Percentiles rank a stretch among this genome's conserved stretches.
Conservation (phyloP, 192 early-diverging fungal genomes). For the Podila verticillata region DNA sequence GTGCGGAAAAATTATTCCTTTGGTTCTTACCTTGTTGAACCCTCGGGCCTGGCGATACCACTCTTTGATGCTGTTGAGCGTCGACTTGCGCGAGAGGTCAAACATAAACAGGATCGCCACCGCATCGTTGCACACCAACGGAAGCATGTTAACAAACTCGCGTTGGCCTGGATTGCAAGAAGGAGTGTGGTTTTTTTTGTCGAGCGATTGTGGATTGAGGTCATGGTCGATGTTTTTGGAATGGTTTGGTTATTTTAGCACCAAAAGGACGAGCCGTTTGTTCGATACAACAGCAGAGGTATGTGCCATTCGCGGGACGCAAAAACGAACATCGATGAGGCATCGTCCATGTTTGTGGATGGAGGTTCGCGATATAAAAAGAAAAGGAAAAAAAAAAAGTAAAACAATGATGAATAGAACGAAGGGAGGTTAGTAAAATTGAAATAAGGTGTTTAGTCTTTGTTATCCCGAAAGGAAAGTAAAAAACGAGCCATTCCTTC, state of each 20-base stretch:
- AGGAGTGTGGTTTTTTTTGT: background rate
- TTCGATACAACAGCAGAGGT: no score
- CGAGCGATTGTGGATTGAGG: no score
- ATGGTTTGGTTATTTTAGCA: background rate
- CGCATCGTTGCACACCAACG: constrained; percentile 96
- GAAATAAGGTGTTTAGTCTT: background rate
- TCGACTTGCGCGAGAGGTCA: constrained; percentile 91
- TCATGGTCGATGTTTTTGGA: constrained; percentile 15
- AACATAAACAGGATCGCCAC: constrained; percentile 97
- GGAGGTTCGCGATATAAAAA: background rate
- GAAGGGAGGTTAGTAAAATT: constrained; percentile 1
- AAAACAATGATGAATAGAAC: background rate
- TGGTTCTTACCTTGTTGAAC: constrained; percentile 85
- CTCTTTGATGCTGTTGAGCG: constrained; percentile 93
- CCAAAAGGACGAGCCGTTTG: no score
- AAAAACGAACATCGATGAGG: background rate
- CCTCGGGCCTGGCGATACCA: constrained; percentile 97
- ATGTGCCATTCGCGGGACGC: background rate
- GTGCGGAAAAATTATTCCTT: background rate
- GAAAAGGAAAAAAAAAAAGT: background rate
- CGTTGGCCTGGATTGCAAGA: constrained; percentile 75
- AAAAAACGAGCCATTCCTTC: background rate
- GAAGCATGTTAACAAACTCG: constrained; percentile 98
- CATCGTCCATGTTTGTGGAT: background rate
- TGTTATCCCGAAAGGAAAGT: constrained; percentile 1